Base-by-base conservation (phyloP, 352 stramenopile species). In the Phytopythium litorale region DNA sequence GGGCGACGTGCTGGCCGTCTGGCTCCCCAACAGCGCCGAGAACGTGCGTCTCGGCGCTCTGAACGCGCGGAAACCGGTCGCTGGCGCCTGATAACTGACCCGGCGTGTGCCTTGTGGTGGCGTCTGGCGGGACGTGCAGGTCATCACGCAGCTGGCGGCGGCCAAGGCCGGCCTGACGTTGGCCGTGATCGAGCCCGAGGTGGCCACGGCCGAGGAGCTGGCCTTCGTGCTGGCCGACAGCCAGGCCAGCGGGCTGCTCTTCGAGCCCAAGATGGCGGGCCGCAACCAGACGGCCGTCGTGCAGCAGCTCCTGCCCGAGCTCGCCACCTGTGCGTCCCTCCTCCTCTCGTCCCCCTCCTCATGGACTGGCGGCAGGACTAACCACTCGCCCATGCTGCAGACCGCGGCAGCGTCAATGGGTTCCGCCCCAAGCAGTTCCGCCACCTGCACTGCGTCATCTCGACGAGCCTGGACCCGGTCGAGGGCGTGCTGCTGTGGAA, bases 391-490 rank as follows among this genome's bases (percentile, higher is more conserved):
- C n/a, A 15, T 55, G 33, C 3, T 57, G 15, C 48, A 92, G 84
- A 81, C 73, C 73, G 76, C 53, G 65, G 79, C 2, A 58, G 71
- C 28, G 66, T 79, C 57, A 65, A 80, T 42, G 77, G 91, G 28
- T 92, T 94, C 74, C 85, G 85, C 51, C 84, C 84, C 42, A 89
- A 90, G 65, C 73, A 81, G 23, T 94, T 92, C 66, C 85, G 83
- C 67, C 68, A 86, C 67, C 60, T 96, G 59, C 86, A 96, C 78
- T 90, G 68, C 54, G 70, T 96, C 62, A 94, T 94, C 73, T 91
- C 86, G 25, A 96, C 87, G 23, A 81, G 81, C 63, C 80, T 84
- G 53, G 79, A 94, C 25, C 78, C 65, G 15, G 73, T 84, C 38
- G 79, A 93, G 59, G 81, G 84, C 46, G 84, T 94, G 52, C 68